These are phyloP conservation scores for Blumeria graminis DNA, from an alignment of 2,329 filamentous ascomycete genomes.

Conservation along the genomic window DNA sequence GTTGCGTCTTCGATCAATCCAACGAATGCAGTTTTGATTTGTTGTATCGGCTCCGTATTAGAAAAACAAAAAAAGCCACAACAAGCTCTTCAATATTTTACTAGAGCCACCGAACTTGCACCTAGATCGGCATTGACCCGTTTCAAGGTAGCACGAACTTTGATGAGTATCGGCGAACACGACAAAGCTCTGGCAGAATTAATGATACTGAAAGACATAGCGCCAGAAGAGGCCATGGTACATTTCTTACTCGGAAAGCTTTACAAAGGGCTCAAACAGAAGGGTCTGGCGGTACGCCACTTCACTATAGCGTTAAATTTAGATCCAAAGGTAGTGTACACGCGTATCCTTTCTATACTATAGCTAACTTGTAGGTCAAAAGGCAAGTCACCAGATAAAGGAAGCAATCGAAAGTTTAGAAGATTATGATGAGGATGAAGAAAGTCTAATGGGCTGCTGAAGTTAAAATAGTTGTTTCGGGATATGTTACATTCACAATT, in stretches of 20 bases:
- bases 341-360: slow-evolving; percentile 3
- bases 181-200: slow-evolving; percentile 59
- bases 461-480: no score
- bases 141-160: slow-evolving; percentile 75
- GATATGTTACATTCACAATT: no score
- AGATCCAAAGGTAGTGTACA: slow-evolving; percentile 62
- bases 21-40: slow-evolving; percentile 75
- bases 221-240: slow-evolving; percentile 84
- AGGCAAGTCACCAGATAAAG: slow-evolving; percentile 88
- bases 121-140: slow-evolving; percentile 62
- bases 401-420: slow-evolving; percentile 84
- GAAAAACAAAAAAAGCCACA: slow-evolving; percentile 71
- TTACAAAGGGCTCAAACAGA: slow-evolving; percentile 49
- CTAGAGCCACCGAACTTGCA: slow-evolving; percentile 57
- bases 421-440: slow-evolving; percentile 27
- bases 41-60: slow-evolving; percentile 72
- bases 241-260: slow-evolving; percentile 82
- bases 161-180: slow-evolving; percentile 51
- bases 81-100: slow-evolving; percentile 59
- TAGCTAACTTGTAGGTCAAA: slow-evolving; percentile 5
- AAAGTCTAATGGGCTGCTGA: slow-evolving; percentile 10
- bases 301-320: slow-evolving; percentile 88
- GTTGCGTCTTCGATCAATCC: slow-evolving; percentile 78
- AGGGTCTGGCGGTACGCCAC: slow-evolving; percentile 64
- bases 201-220: slow-evolving; percentile 69